phyloP scores from a whole-genome alignment of 495 filamentous ascomycete genomes.

The Tetracladium setigerum region DNA sequence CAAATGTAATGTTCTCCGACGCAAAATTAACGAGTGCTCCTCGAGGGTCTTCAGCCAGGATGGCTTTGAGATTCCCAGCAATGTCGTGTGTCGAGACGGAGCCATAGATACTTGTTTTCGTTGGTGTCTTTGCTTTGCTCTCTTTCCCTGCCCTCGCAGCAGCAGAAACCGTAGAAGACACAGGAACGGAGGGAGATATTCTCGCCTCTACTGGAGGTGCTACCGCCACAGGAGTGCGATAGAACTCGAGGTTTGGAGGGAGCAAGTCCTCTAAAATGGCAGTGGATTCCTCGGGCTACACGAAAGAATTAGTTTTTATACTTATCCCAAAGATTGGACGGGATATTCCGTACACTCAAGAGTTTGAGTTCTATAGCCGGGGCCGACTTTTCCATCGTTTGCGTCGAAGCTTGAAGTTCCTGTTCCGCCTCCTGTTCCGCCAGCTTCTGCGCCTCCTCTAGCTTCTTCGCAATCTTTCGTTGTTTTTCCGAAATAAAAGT shows the following conservation, averaged over 20 bases:
- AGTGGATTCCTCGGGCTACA: constrained; percentile 37
- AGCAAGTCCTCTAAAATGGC: constrained; percentile 40
- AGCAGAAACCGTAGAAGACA: constrained; percentile 22
- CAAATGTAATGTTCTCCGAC: constrained; percentile 45
- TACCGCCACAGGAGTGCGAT: constrained; percentile 37
- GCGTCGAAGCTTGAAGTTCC: not conserved
- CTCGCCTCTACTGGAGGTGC: constrained; percentile 17
- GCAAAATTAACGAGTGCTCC: constrained; percentile 39
- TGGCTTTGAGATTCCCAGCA: constrained; percentile 34
- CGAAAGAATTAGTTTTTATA: constrained; percentile 4
- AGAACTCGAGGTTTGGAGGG: constrained; percentile 43
- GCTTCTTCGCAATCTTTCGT: constrained; percentile 14
- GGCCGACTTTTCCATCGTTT: not conserved
- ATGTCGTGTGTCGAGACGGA: constrained; percentile 50
- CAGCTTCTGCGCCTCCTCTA: not conserved
- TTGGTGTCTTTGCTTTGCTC: constrained; percentile 17
- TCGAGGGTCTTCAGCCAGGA: constrained; percentile 39
- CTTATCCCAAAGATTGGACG: not conserved
- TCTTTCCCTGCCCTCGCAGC: constrained; percentile 16
- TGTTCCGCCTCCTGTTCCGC: not conserved
- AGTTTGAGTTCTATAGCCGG: constrained; percentile 6
- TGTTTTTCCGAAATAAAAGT: constrained; percentile 22
- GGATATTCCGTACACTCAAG: constrained; percentile 5
- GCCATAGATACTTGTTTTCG: constrained; percentile 41
- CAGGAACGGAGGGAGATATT: constrained; percentile 17